phyloP scores from a whole-genome alignment of 345 rosid genomes.

The Mangifera indica region DNA sequence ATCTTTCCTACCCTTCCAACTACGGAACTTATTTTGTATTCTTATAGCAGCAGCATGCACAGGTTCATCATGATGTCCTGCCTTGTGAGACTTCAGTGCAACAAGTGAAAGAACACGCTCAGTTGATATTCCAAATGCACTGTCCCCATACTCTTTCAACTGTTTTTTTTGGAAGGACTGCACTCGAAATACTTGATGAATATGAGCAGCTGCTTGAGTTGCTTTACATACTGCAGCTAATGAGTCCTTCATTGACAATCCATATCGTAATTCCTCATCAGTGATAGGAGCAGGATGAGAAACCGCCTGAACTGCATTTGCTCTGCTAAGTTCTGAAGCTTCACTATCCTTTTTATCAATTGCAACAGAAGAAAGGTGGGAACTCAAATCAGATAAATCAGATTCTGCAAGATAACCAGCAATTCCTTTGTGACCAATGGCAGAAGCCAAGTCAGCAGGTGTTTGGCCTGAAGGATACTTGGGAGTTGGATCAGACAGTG shows the following conservation, averaged over 20 bases:
- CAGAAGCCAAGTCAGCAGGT: constrained; percentile 43
- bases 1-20: constrained; percentile 89
- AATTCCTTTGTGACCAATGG: constrained; percentile 83
- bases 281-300: constrained; percentile 39
- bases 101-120: constrained; percentile 73
- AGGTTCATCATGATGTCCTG: constrained; percentile 55
- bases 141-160: constrained; percentile 57
- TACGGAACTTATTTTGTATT: constrained; percentile 85
- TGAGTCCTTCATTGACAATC: constrained; percentile 63
- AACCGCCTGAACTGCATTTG: constrained; percentile 28
- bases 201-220: constrained; percentile 83
- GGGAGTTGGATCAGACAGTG: constrained; percentile 76
- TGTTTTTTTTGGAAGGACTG: constrained; percentile 89
- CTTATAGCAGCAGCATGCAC: constrained; percentile 74
- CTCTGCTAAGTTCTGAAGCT: background rate
- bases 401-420: constrained; percentile 92
- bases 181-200: constrained; percentile 82
- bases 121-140: constrained; percentile 51
- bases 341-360: constrained; percentile 41
- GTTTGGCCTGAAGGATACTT: constrained; percentile 61
- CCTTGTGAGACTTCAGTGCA: constrained; percentile 52
- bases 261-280: constrained; percentile 34
- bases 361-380: constrained; percentile 54
- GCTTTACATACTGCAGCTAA: constrained; percentile 87
- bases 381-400: constrained; percentile 36